phyloP scores from a whole-genome alignment of 2,329 filamentous ascomycete genomes.

The Aureobasidium sp. region DNA sequence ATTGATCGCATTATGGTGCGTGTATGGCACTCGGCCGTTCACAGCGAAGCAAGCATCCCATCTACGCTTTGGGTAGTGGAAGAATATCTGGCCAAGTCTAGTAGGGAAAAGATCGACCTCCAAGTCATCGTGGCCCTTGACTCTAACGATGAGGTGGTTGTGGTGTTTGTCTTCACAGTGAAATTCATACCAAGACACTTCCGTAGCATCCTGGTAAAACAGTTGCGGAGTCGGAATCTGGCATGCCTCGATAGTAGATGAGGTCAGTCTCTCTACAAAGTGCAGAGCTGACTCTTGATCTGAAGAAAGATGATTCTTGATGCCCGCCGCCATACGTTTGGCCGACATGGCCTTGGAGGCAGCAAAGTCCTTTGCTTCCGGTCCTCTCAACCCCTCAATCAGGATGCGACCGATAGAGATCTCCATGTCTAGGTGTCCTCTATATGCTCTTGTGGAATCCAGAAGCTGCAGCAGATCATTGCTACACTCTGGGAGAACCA shows the following conservation, averaged over 20 bases:
- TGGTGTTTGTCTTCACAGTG: constrained; percentile 9
- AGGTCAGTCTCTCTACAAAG: constrained; percentile 7
- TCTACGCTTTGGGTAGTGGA: constrained; percentile 21
- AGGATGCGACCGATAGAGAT: constrained; percentile 14
- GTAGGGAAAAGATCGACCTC: neutral
- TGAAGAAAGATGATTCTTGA: neutral
- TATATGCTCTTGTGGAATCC: constrained; percentile 10
- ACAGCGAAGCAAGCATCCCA: constrained; percentile 21
- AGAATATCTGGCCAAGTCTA: constrained; percentile 13
- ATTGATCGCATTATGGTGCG: neutral
- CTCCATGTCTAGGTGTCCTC: constrained; percentile 16
- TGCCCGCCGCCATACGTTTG: neutral
- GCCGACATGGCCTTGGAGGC: neutral
- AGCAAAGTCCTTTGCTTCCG: neutral
- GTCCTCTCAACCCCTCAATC: neutral
- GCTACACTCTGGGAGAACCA: neutral
- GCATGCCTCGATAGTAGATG: constrained; percentile 7
- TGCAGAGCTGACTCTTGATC: neutral
- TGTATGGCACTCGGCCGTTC: neutral
- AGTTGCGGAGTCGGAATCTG: neutral
- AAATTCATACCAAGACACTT: constrained; percentile 16
- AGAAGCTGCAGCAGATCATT: constrained; percentile 3
- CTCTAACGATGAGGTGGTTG: constrained; percentile 7
- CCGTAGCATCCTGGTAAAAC: neutral
- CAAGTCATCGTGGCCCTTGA: neutral